Evolutionary conservation across 2,329 filamentous ascomycete species (phyloP).

Genomic region (Periconia macrospinosa): DNA sequence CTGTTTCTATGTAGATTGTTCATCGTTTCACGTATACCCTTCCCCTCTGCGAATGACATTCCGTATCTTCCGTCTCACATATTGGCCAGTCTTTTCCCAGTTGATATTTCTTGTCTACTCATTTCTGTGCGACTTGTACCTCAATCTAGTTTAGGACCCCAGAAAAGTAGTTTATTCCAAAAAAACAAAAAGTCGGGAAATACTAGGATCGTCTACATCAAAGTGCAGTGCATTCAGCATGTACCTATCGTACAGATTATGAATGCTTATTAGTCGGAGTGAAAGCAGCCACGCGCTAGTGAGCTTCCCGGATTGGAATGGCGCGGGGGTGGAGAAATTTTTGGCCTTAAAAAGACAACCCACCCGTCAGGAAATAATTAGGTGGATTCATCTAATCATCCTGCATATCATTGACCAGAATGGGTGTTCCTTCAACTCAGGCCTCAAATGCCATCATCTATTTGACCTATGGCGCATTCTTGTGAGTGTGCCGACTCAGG

Average conservation of each 20-base stretch:
- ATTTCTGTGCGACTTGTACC: background rate
- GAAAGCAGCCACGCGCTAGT: conserved; percentile 18
- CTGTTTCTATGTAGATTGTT: background rate
- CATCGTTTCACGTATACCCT: conserved; percentile 3
- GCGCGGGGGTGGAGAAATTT: conserved; percentile 22
- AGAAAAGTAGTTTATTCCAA: too few species aligned
- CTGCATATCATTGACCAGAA: conserved; percentile 37
- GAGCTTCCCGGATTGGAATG: conserved; percentile 16
- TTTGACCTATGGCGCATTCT: conserved; percentile 73
- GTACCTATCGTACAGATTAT: too few species aligned
- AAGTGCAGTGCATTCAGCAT: too few species aligned
- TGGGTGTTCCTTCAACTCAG: conserved; percentile 74
- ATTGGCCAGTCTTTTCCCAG: background rate
- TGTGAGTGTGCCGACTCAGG: conserved; percentile 57
- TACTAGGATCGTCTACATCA: too few species aligned
- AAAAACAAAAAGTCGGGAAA: too few species aligned
- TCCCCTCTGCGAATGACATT: background rate
- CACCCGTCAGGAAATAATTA: background rate
- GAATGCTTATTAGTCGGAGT: too few species aligned
- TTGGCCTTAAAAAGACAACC: conserved; percentile 5
- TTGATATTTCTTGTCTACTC: background rate
- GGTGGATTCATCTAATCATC: background rate
- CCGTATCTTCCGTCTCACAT: background rate
- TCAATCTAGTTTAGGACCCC: too few species aligned
- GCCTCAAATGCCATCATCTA: conserved; percentile 86